Evolutionary conservation across 805 yeast species (phyloP), one percentile per base, ranked within the genome.

Genomic region (Wickerhamomyces ciferrii): DNA sequence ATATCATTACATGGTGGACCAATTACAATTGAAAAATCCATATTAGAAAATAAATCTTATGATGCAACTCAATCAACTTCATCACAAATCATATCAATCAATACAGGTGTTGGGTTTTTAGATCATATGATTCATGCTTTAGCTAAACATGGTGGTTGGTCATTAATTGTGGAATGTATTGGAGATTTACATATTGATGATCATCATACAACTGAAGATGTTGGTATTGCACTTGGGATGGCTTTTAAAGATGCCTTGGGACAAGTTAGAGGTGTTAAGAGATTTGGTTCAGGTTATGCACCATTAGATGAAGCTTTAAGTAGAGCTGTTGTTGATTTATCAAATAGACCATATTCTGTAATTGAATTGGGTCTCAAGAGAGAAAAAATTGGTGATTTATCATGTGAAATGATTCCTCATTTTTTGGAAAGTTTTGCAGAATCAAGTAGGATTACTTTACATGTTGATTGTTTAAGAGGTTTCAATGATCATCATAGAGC

Each of bases 371-470:
- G 96, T 0, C 75, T 94, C 60, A 86, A 84, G 66, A 77, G 99
- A 53, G 99, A 94, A 64, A 90, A 84, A 63, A 82, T 94, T 55
- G 99, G 99, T 44, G 96, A 87, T 59, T 74, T 94, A 44, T 80
- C 90, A 34, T 81, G 94, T 59, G 99, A 94, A 69, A 94, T 94
- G 99, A 85, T 94, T 53, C 97, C 97, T n/a, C 99, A 94, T 65
- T 91, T 94, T 42, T 63, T 94, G 51, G 96, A 90, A 66, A 84
- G 96, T 56, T 94, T 94, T 71, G 97, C 98, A 3, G 88, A 86
- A 58, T 87, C 87, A 37, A 96, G 97, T 1, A 84, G 85, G 49
- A 76, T 94, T 45, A 94, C 99, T 1, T 61, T 94, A 60, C 99
- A 94, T 61, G 96, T 94, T 32, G 99, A 94, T 67, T 88, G 96